Base-by-base conservation (phyloP, 2,329 filamentous ascomycete genomes). In the Aspergillus phoenicis region DNA sequence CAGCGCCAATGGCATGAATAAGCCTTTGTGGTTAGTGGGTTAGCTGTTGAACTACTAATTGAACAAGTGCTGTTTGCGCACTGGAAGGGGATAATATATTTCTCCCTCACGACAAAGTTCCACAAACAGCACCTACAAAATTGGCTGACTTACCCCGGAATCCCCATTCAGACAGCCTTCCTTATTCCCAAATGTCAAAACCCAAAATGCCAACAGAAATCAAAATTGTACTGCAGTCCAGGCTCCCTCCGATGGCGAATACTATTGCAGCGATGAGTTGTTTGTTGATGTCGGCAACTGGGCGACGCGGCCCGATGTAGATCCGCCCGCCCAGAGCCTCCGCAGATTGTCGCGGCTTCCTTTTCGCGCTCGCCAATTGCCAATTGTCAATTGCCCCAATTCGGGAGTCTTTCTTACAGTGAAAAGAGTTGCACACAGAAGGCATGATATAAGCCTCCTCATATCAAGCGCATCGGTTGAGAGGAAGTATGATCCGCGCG, bases 1-100 rank as follows among this genome's bases (percentile, higher is more conserved):
- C 92, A 8, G 88, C 80, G 43, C 93, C 93, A 68, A 99, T 91
- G 75, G 97, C 91, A 71, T 90, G 89, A 78, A 97, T 95, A 57
- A 99, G 91, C 15, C 94, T 97, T 47, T 20, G 66, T 53, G 7
- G 1, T 26, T 11, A 36, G 33, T 2, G 33, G 11, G 33, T 51
- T 51, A 51, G 47, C 47, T 8, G 15, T 17, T n/a, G 47, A 17
- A 15, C 17, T 30, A 30, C 26, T 51, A 20, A 20, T 20, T 20
- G 11, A 51, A 17, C 6, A 5, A 17, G 4, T 20, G 28, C 8
- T 41, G 13, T 22, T 28, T 28, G 3, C 11, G 24, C 6, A 38
- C 24, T 24, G 26, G 22, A 43, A n/a, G 60, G 63, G 15, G 30
- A 60, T 61, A 58, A 61, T 59, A 61, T 60, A 47, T 57, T 58